Percentiles rank a stretch among this genome's conserved stretches.
Evolutionary conservation across 2,329 filamentous ascomycete genomes (phyloP).

Genomic region (Fusarium nanum): DNA sequence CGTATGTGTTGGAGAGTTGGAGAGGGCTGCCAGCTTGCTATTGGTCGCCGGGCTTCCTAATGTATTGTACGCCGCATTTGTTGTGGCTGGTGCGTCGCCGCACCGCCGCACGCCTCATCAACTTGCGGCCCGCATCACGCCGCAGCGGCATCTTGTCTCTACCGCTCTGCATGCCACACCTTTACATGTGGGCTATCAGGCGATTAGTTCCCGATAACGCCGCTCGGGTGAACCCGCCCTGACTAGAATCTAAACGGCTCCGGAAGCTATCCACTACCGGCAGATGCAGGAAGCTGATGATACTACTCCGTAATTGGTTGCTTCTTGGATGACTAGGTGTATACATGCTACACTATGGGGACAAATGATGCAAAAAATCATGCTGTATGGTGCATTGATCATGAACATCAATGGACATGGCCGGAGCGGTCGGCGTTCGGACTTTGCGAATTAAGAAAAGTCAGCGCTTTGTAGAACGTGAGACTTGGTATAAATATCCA

Average conservation of each 20-base stretch:
- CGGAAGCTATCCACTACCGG: neutral
- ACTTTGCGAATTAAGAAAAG: neutral
- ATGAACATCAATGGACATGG: constrained; percentile 11
- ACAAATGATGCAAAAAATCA: neutral
- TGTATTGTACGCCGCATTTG: too few species aligned
- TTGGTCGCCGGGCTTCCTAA: neutral
- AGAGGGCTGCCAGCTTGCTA: neutral
- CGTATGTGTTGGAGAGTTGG: neutral
- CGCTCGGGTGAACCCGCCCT: neutral
- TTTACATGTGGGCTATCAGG: constrained; percentile 19
- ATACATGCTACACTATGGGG: neutral
- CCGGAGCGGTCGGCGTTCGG: constrained; percentile 16
- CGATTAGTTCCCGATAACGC: constrained; percentile 2
- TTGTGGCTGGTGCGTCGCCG: constrained; percentile 7
- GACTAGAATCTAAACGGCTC: neutral
- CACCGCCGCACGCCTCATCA: neutral
- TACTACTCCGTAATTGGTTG: neutral
- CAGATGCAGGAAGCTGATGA: neutral
- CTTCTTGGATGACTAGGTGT: neutral
- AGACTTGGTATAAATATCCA: constrained; percentile 7
- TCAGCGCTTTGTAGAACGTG: neutral
- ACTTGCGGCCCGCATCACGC: constrained; percentile 23
- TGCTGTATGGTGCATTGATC: constrained; percentile 8
- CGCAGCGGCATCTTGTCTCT: constrained; percentile 11
- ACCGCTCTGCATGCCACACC: neutral